These are phyloP conservation scores for Maudiozyma humilis DNA, from an alignment of 1,139 yeast species.

Conservation along the genomic window DNA sequence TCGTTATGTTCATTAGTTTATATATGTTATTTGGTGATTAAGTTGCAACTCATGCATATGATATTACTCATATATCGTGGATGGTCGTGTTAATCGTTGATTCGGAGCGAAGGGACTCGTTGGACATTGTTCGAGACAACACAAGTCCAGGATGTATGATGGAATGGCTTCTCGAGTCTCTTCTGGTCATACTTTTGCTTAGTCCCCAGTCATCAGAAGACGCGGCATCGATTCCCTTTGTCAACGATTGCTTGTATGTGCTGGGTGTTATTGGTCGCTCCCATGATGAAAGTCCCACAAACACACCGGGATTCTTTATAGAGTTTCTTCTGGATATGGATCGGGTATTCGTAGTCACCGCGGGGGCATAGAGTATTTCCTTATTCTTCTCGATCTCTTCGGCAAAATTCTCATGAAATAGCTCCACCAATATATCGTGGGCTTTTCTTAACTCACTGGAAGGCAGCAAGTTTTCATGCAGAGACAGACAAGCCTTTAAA, in stretches of 20 bases:
- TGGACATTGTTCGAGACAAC: neutral
- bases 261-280: neutral
- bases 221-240: neutral
- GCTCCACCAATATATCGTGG: slow-evolving; percentile 56
- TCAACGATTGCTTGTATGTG: neutral
- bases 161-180: neutral
- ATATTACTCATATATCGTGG: neutral
- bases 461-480: slow-evolving; percentile 65
- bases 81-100: neutral
- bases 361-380: slow-evolving; percentile 20
- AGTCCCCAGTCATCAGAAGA: neutral
- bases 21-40: neutral
- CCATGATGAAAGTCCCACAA: neutral
- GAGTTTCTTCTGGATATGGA: slow-evolving; percentile 1
- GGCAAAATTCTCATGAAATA: slow-evolving; percentile 61
- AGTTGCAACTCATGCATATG: too few species aligned
- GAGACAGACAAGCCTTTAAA: slow-evolving; percentile 55
- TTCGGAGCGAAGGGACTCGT: neutral
- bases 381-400: slow-evolving; percentile 45
- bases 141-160: neutral
- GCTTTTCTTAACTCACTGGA: slow-evolving; percentile 44
- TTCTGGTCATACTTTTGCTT: neutral
- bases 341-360: neutral
- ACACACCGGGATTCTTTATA: neutral
- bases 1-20: too few species aligned